Evolutionary conservation across 2,329 filamentous ascomycete species (phyloP).

Genomic region (Colletotrichum liriopes): DNA sequence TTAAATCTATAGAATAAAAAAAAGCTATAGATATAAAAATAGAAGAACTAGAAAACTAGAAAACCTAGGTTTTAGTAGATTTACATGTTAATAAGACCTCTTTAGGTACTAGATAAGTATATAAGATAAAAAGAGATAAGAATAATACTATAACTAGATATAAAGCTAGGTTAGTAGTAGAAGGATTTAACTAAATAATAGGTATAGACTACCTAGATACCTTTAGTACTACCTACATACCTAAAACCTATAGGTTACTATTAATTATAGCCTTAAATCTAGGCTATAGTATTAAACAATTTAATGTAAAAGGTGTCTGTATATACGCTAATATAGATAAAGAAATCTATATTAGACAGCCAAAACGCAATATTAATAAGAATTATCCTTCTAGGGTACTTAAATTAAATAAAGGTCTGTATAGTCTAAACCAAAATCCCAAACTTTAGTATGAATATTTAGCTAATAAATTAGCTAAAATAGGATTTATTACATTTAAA

Average conservation of each 20-base stretch:
- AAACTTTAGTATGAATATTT: background rate
- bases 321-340: background rate
- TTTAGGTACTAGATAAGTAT: no score
- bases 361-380: background rate
- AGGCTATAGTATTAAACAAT: background rate
- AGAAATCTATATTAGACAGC: background rate
- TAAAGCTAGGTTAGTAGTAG: background rate
- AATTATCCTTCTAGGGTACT: background rate
- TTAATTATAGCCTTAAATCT: background rate
- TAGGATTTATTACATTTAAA: background rate
- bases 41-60: no score
- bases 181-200: background rate
- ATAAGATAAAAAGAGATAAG: no score
- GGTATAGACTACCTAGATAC: background rate
- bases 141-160: no score
- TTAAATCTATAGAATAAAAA: no score
- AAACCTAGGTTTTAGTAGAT: no score
- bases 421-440: background rate
- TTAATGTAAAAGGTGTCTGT: background rate
- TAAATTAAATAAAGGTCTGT: background rate
- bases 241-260: background rate
- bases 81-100: no score
- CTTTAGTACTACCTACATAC: background rate
- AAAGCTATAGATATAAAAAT: no score
- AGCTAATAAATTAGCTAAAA: background rate